phyloP scores from a whole-genome alignment of 2,329 filamentous ascomycete genomes.

The Arthrinium phaeospermum region DNA sequence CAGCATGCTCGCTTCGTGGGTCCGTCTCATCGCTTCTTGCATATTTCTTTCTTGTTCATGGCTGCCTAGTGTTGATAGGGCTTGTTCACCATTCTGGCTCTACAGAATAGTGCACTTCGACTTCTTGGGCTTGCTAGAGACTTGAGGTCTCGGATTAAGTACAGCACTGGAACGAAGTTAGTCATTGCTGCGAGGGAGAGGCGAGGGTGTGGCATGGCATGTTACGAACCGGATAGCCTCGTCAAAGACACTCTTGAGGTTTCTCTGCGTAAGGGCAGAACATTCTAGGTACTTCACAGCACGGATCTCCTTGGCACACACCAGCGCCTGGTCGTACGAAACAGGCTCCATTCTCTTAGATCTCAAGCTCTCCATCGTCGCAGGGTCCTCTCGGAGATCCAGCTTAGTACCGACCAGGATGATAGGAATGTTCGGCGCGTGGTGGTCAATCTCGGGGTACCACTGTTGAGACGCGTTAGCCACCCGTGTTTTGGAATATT shows the following conservation, averaged over 20 bases:
- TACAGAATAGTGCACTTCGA: constrained; percentile 75
- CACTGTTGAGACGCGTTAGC: constrained; percentile 62
- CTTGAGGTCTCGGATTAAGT: constrained; percentile 67
- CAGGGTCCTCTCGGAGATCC: constrained; percentile 87
- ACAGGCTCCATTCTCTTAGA: constrained; percentile 98
- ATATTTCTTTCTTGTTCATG: constrained; percentile 17
- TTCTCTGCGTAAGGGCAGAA: constrained; percentile 93
- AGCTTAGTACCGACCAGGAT: constrained; percentile 98
- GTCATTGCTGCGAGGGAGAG: background rate
- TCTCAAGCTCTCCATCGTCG: constrained; percentile 80
- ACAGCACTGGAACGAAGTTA: constrained; percentile 61
- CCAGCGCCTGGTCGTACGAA: constrained; percentile 87
- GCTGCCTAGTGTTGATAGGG: constrained; percentile 14
- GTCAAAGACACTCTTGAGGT: constrained; percentile 98
- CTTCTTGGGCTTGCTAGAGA: constrained; percentile 64
- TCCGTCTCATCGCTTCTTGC: constrained; percentile 16
- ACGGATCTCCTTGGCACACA: constrained; percentile 90
- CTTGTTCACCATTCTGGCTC: constrained; percentile 29
- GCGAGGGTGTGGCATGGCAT: background rate
- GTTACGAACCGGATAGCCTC: constrained; percentile 88
- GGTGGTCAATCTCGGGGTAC: constrained; percentile 97
- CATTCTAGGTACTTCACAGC: constrained; percentile 98
- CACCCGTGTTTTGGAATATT: background rate
- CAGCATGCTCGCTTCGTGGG: constrained; percentile 2
- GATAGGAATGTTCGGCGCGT: constrained; percentile 93